Evolutionary conservation across 2,329 filamentous ascomycete species (phyloP).

Genomic region (Phyllosticta citriasiana): DNA sequence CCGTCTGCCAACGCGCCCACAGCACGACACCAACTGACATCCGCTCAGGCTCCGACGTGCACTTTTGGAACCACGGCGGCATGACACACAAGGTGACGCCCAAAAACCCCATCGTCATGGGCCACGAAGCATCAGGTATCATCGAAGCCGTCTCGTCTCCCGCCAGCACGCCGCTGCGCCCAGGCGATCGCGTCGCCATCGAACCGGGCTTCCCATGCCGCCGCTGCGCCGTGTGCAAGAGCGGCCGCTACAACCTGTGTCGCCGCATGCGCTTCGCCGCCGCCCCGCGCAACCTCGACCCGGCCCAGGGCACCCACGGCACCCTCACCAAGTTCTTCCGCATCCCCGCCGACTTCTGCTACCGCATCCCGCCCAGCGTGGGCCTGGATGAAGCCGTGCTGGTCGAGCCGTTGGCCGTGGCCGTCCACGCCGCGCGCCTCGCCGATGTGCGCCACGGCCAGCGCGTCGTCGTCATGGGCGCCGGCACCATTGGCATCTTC

Average conservation of each 20-base stretch:
- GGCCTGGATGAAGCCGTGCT: constrained; percentile 11
- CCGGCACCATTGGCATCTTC: constrained; percentile 58
- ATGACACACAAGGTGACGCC: constrained; percentile 7
- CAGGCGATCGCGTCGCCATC: constrained; percentile 6
- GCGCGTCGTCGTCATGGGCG: constrained; percentile 30
- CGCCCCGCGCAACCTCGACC: constrained; percentile 44
- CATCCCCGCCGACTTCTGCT: constrained; percentile 13
- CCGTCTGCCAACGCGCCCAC: constrained; percentile 7
- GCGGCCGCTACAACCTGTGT: constrained; percentile 76
- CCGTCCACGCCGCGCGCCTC: not conserved
- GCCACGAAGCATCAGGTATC: constrained; percentile 8
- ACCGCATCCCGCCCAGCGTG: constrained; percentile 2
- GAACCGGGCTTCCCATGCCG: constrained; percentile 9
- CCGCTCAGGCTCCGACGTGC: constrained; percentile 2
- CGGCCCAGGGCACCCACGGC: constrained; percentile 1
- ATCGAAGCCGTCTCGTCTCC: not conserved
- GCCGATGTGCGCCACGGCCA: constrained; percentile 17
- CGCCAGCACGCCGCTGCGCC: not conserved
- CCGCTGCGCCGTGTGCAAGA: constrained; percentile 8
- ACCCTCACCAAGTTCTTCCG: constrained; percentile 10
- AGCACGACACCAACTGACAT: not conserved
- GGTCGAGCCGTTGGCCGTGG: constrained; percentile 11
- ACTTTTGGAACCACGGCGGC: constrained; percentile 10
- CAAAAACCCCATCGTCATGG: constrained; percentile 6
- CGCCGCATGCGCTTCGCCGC: constrained; percentile 75